Base-by-base conservation (phyloP, 2,329 filamentous ascomycete species). In the Hymenoscyphus fructigenus region DNA sequence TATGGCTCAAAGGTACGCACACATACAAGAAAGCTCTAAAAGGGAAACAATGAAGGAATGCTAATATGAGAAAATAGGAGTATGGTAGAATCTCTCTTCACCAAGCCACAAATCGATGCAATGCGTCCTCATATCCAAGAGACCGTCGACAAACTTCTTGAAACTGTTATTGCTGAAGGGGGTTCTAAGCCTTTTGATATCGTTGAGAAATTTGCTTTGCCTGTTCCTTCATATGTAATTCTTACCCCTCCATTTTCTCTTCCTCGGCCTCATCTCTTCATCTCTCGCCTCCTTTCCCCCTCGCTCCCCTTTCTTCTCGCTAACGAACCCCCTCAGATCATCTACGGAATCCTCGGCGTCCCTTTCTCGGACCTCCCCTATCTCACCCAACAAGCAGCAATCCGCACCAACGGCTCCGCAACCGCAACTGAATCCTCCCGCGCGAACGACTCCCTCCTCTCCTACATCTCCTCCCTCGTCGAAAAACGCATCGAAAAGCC, bases 291-390 rank as follows among this genome's bases (percentile, higher is more conserved):
- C 29, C 29, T 7, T 32, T 32, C 29, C 29, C 6, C 29, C 34
- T 36, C 34, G 14, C 34, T 10, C 34, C 34, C 34, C 9, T 36
- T 36, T 36, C 34, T 10, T 15, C 34, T 36, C 34, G 20, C 60
- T 68, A 57, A 66, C 17, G 20, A 55, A 12, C 26, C 4, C 2
- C 5, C 28, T n/a, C 20, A 80, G 79, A 81, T 81, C 65, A 83
- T 83, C 64, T 83, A 83, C 70, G 79, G 78, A 14, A 79, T 83
- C 29, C 77, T 83, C 3, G 82, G 82, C 3, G 79, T 83, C 3
- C 80, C 82, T 0, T 78, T 81, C 58, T 75, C 79, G 5, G 81
- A 83, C 59, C 76, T 83, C 15, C 75, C 76, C n/a, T 80, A 78
- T 50, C 74, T 83, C 17, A 83, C 80, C 0, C 70, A 78, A n/a